phyloP scores from a whole-genome alignment of 2,329 filamentous ascomycete species.

The Albifimbria verrucaria region DNA sequence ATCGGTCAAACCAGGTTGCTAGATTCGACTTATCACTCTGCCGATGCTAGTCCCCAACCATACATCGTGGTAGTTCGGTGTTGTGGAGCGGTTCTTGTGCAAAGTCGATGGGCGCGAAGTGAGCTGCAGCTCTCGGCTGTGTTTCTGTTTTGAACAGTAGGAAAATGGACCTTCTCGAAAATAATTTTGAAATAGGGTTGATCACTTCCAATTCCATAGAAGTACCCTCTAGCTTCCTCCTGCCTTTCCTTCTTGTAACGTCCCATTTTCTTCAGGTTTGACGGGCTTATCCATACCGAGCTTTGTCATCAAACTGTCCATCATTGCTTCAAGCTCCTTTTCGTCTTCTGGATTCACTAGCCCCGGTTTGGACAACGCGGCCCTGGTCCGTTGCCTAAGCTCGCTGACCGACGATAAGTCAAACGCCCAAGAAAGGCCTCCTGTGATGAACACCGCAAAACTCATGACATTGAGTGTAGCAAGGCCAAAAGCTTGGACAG shows the following conservation, averaged over 20 bases:
- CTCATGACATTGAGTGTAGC: slow-evolving; percentile 83
- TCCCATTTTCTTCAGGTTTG: neutral
- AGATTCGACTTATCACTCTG: no score
- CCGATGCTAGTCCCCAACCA: no score
- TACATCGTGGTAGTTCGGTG: no score
- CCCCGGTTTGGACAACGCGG: slow-evolving; percentile 33
- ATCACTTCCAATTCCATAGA: neutral
- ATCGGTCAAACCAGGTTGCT: no score
- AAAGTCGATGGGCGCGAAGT: no score
- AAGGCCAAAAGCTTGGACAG: slow-evolving; percentile 76
- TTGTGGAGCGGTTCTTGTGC: no score
- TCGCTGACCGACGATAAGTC: slow-evolving; percentile 71
- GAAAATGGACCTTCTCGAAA: no score
- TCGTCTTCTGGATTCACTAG: slow-evolving; percentile 45
- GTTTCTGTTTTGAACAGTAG: no score
- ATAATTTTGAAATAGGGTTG: no score
- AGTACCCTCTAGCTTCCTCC: neutral
- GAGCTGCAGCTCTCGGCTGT: no score
- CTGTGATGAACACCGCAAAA: slow-evolving; percentile 70
- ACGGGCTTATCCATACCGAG: slow-evolving; percentile 32
- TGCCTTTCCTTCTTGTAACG: neutral
- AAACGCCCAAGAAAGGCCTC: slow-evolving; percentile 72
- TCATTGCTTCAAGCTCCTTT: slow-evolving; percentile 59
- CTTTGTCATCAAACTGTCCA: slow-evolving; percentile 55
- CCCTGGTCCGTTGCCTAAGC: slow-evolving; percentile 50